A percentile compares a stretch with the other conserved stretches of the same genome.
Conservation (phyloP, 2,329 filamentous ascomycete species). For the Kalaharituber pfeilii region DNA sequence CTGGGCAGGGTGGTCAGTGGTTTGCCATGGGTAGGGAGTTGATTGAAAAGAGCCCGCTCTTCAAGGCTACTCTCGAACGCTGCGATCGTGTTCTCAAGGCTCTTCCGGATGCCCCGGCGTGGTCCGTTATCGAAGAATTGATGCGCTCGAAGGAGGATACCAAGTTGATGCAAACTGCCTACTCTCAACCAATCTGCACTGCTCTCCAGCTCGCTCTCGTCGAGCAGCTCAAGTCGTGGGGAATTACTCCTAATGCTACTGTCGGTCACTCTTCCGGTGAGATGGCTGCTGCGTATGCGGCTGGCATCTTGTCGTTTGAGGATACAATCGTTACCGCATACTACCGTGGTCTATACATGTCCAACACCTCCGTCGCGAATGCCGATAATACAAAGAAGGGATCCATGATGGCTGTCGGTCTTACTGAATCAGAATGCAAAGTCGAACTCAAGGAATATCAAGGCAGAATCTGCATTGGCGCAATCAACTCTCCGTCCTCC, state of each 20-base stretch:
- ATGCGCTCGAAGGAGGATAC: background rate
- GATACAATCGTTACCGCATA: constrained; percentile 29
- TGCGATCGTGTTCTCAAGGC: background rate
- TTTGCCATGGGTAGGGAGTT: constrained; percentile 29
- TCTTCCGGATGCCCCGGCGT: background rate
- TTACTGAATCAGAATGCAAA: constrained; percentile 25
- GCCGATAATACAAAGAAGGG: no score
- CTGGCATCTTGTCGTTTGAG: constrained; percentile 25
- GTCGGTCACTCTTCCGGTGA: constrained; percentile 33
- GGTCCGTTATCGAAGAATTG: background rate
- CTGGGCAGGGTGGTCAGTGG: constrained; percentile 34
- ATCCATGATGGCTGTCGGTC: constrained; percentile 28
- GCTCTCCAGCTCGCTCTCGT: constrained; percentile 37
- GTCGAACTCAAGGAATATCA: constrained; percentile 21
- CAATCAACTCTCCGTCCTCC: constrained; percentile 6
- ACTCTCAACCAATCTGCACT: constrained; percentile 38
- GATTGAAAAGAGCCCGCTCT: constrained; percentile 24
- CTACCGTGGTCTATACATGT: no score
- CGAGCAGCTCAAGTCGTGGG: constrained; percentile 26
- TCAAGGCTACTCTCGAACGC: constrained; percentile 6
- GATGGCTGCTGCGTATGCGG: constrained; percentile 32
- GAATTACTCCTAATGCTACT: constrained; percentile 25
- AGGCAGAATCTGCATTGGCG: constrained; percentile 23
- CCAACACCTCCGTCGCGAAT: no score
- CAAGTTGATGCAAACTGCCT: constrained; percentile 26